Base-by-base conservation (phyloP, 495 filamentous ascomycete species). In the Apiosordaria backusii region DNA sequence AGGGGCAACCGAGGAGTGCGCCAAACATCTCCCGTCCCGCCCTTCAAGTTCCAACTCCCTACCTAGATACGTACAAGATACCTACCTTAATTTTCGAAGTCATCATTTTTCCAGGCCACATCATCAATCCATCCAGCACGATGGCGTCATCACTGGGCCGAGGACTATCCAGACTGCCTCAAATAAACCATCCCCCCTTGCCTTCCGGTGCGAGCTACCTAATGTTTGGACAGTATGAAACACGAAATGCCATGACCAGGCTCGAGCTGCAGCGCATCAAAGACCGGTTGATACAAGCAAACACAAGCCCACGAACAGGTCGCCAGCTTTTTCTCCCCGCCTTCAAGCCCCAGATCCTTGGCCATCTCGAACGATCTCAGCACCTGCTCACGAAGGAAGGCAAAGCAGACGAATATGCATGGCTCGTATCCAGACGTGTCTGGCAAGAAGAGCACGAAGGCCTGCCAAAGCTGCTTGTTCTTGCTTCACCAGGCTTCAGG, bases 391-490 rank as follows among this genome's bases (percentile, higher is more conserved):
- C 35, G 9, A 22, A 24, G 4, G 10, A 25, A 3, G 25, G 24
- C 18, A 15, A 60, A 1, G 24, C 52, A 19, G 64, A 57, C 3
- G 59, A 68, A 5, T 61, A 71, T 57, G n/a, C 35, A 35, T 74
- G 72, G 70, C 68, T 76, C 9, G 13, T 68, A n/a, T 62, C 71
- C 26, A 15, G 65, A 3, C 5, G 57, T 9, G 64, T 70, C 40
- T 76, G 71, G 65, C 53, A 16, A 29, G 19, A 16, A 18, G 67
- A 57, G 21, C 65, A 70, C 0, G 27, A 24, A 2, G 53, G 50
- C 15, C 57, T 74, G 1, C 72, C 70, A 23, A 66, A 58, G 2
- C 64, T 74, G 10, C 62, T 76, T 7, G 70, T 76, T 19, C 65
- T 76, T 15, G 70, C 73, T 35, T 61, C 73, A 9, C 35, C 35